Evolutionary conservation across 2,329 filamentous ascomycete species (phyloP).

Genomic region (Neofusicoccum umdonicola): DNA sequence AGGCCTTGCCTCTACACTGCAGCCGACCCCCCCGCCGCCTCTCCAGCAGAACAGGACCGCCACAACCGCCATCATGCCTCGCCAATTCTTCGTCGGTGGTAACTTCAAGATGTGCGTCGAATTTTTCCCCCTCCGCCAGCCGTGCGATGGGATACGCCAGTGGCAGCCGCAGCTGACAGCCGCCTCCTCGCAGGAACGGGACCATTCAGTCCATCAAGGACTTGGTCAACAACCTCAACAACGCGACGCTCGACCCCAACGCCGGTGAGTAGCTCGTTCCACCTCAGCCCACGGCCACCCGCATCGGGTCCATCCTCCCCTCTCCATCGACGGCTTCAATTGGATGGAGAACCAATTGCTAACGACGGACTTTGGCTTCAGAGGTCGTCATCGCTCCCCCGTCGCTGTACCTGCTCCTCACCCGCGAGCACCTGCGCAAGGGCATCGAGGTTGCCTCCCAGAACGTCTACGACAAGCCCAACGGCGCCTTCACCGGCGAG

Average conservation of each 20-base stretch:
- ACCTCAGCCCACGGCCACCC: slow-evolving; percentile 4
- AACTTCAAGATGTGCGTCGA: slow-evolving; percentile 96
- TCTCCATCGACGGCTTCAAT: slow-evolving; percentile 6
- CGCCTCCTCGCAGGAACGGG: slow-evolving; percentile 71
- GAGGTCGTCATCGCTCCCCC: slow-evolving; percentile 96
- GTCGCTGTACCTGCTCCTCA: slow-evolving; percentile 82
- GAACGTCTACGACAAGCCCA: slow-evolving; percentile 96
- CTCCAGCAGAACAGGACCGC: not conserved
- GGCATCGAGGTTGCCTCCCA: slow-evolving; percentile 86
- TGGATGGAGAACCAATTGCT: not conserved
- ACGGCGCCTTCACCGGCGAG: slow-evolving; percentile 96
- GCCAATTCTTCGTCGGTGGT: slow-evolving; percentile 95
- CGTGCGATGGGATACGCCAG: not conserved
- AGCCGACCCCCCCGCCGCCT: not conserved
- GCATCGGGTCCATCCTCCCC: not conserved
- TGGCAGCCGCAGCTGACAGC: slow-evolving; percentile 17
- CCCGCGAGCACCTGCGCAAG: slow-evolving; percentile 72
- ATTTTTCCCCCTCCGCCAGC: slow-evolving; percentile 11
- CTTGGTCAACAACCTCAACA: slow-evolving; percentile 87
- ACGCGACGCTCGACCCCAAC: slow-evolving; percentile 74
- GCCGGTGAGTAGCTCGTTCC: slow-evolving; percentile 56
- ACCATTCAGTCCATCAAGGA: slow-evolving; percentile 83
- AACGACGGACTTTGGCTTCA: slow-evolving; percentile 34
- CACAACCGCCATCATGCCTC: slow-evolving; percentile 68
- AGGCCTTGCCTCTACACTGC: not conserved